Percentiles rank a stretch among this genome's conserved stretches.
Conservation (phyloP, 2,329 filamentous ascomycete genomes). For the Pseudocercospora musae region DNA sequence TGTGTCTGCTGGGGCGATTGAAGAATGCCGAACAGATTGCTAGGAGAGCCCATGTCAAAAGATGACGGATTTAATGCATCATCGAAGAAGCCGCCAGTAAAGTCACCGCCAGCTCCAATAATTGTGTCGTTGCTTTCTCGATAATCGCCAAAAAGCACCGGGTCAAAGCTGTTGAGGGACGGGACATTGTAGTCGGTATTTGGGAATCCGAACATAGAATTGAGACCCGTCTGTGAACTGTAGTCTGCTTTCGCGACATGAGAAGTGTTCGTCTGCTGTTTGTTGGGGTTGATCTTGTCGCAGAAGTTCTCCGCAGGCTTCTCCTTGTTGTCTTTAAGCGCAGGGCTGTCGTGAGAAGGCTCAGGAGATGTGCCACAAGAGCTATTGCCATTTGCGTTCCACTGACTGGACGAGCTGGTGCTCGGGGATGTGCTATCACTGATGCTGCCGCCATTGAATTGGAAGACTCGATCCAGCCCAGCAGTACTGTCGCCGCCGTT, state of each 20-base stretch:
- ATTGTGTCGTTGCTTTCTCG: constrained; percentile 84
- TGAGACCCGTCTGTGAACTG: constrained; percentile 20
- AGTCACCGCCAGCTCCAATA: constrained; percentile 62
- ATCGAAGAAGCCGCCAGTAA: constrained; percentile 75
- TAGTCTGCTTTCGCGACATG: constrained; percentile 12
- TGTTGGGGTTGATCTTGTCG: constrained; percentile 52
- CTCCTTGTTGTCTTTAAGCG: constrained; percentile 49
- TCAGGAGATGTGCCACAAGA: constrained; percentile 74
- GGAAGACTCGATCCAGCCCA: constrained; percentile 47
- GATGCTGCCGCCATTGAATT: constrained; percentile 49
- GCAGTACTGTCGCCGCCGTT: constrained; percentile 43
- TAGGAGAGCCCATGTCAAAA: constrained; percentile 73
- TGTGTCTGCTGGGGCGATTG: constrained; percentile 35
- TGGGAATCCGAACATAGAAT: constrained; percentile 18
- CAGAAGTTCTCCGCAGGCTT: constrained; percentile 42
- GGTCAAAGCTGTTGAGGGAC: constrained; percentile 73
- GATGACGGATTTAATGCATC: constrained; percentile 42
- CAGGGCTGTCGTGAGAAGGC: constrained; percentile 68
- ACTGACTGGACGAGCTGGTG: constrained; percentile 50
- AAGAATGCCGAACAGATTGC: constrained; percentile 60
- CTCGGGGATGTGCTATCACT: constrained; percentile 52
- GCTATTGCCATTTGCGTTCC: constrained; percentile 57
- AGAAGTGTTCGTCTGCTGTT: constrained; percentile 10
- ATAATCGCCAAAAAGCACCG: constrained; percentile 86
- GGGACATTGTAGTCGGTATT: constrained; percentile 29